These are phyloP conservation scores for Suillus subaureus DNA, from an alignment of 768 basidiomycete species.

Conservation along the genomic window DNA sequence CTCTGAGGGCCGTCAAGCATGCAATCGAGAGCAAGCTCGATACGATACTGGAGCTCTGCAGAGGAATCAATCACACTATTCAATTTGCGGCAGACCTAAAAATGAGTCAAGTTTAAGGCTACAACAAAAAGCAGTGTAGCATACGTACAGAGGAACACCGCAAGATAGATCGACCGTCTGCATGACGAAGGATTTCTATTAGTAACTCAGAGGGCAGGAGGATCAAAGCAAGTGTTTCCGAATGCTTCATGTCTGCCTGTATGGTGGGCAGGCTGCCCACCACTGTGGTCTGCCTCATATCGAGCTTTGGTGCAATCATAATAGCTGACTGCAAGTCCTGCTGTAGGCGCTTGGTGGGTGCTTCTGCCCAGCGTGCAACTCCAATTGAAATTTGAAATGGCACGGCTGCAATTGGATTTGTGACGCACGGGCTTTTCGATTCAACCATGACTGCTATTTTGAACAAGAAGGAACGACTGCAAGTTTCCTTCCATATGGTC, in stretches of 20 bases:
- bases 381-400: neutral
- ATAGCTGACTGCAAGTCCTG: neutral
- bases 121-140: neutral
- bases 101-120: neutral
- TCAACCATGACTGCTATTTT: neutral
- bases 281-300: neutral
- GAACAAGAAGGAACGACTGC: no score
- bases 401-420: neutral
- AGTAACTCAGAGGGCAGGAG: conserved; percentile 5
- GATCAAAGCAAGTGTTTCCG: neutral
- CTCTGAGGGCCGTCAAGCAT: conserved; percentile 28
- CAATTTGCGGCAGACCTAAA: conserved; percentile 26
- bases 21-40: conserved; percentile 42
- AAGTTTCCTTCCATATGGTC: no score
- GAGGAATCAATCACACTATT: conserved; percentile 26
- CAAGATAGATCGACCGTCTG: conserved; percentile 6
- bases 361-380: no score
- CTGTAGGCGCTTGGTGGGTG: neutral
- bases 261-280: neutral
- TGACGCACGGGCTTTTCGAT: neutral
- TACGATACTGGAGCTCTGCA: conserved; percentile 38
- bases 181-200: conserved; percentile 4
- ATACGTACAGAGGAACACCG: conserved; percentile 10
- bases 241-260: neutral
- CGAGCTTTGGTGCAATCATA: conserved; percentile 1